Base-by-base conservation (phyloP, 495 filamentous ascomycete genomes). In the Astrothelium macrocarpum region DNA sequence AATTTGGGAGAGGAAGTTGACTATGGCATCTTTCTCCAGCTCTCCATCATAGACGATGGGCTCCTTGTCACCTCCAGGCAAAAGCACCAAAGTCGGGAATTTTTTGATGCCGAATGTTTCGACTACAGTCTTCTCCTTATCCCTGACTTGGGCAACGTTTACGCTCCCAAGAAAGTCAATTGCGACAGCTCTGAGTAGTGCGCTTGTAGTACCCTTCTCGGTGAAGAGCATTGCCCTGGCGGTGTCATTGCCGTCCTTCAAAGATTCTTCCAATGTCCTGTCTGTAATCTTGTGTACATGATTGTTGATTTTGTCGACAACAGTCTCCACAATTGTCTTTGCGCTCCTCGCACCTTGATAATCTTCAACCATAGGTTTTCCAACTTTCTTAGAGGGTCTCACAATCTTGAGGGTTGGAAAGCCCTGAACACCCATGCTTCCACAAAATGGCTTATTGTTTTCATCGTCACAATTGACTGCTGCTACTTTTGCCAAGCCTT, bases 331-430 rank as follows among this genome's bases (percentile, higher is more conserved):
- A 60, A 99, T 97, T 64, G 77, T 90, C 69, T 90, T 94, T 34
- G 91, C 89, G 3, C 79, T 88, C 64, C 94, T 83, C 16, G 79
- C 77, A 10, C 95, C 93, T 63, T 94, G 82, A 76, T 99, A 99
- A 73, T 99, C 95, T 75, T 97, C 91, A 3, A 97, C 87, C 31
- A 80, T 79, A 0, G 95, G 93, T 72, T 87, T 90, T 60, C 90
- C 89, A 20, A 83, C 77, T 72, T 88, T 91, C 75, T 91, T 93
- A 59, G 84, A 84, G 0, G 94, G 95, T 45, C 84, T 85, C 67
- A 97, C 83, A 63, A 96, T 93, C 81, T 99, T 99, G 62, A 99
- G 79, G 0, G 94, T 97, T 1, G 94, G 94, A 79, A 97, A 99
- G 46, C 94, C 94, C 77, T 96, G 82, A 26, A 99, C 86, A 56